Percentiles rank a stretch among this genome's conserved stretches.
phyloP scores from a whole-genome alignment of 257 asterid species.

The Rhazya stricta region DNA sequence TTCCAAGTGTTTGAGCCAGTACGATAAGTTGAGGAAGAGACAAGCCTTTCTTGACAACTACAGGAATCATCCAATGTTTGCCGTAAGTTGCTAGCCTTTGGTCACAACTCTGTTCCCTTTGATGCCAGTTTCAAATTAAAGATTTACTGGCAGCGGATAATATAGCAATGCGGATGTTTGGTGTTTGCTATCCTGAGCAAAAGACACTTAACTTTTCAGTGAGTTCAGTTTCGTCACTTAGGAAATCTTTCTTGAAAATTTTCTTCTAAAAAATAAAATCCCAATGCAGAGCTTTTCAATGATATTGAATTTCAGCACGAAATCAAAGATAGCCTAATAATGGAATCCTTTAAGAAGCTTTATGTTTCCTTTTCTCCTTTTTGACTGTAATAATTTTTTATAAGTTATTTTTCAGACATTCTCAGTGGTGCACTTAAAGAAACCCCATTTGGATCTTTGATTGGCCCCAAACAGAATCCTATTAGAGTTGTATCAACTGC shows the following conservation, averaged over 20 bases:
- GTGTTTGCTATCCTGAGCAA: not conserved
- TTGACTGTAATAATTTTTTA: not conserved
- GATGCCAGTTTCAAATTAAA: not conserved
- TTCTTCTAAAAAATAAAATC: not conserved
- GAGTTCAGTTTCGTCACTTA: not conserved
- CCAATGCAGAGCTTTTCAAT: not conserved
- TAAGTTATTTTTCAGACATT: not conserved
- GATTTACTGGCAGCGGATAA: not conserved
- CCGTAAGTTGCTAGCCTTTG: constrained; percentile 53
- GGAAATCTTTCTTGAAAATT: not conserved
- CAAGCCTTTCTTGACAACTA: constrained; percentile 99
- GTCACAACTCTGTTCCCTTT: not conserved
- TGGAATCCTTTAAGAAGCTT: not conserved
- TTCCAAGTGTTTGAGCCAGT: constrained; percentile 93
- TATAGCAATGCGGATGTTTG: not conserved
- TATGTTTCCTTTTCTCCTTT: not conserved
- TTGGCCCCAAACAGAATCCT: not conserved
- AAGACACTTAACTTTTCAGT: not conserved
- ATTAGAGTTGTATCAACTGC: not conserved
- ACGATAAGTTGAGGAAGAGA: constrained; percentile 93
- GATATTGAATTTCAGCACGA: not conserved
- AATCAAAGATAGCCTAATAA: not conserved
- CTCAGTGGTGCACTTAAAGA: not conserved
- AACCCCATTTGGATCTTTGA: not conserved
- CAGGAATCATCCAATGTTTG: constrained; percentile 90